Conservation (phyloP, 2,329 filamentous ascomycete genomes). For the Neodidymelliopsis sp. region DNA sequence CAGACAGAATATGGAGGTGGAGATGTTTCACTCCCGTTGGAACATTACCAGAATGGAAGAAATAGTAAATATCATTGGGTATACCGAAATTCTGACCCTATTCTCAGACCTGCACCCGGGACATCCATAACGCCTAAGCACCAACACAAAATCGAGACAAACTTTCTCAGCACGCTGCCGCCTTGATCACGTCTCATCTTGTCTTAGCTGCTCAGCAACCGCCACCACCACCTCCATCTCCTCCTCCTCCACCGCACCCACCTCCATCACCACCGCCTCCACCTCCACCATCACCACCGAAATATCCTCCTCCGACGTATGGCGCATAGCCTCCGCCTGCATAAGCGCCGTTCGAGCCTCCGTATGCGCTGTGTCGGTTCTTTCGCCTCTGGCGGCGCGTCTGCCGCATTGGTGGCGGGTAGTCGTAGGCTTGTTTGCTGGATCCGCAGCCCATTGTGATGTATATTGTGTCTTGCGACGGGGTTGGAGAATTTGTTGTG, state of each 20-base stretch:
- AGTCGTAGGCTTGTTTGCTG: conserved; percentile 17
- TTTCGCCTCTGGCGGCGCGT: background rate
- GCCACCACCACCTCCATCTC: background rate
- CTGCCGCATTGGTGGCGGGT: conserved; percentile 29
- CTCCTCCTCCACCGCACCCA: conserved; percentile 5
- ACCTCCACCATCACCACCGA: conserved; percentile 13
- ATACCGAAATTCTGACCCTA: no score
- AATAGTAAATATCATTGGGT: no score
- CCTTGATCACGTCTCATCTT: background rate
- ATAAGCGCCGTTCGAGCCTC: background rate
- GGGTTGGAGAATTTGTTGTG: background rate
- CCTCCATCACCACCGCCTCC: conserved; percentile 16
- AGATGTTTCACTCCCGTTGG: no score
- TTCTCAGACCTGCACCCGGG: no score
- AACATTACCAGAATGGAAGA: no score
- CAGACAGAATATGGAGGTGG: no score
- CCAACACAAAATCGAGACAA: background rate
- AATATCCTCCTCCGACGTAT: conserved; percentile 8
- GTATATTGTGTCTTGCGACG: background rate
- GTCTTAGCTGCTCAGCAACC: background rate
- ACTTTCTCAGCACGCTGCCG: background rate
- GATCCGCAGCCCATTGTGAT: conserved; percentile 29
- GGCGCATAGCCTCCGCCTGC: conserved; percentile 2
- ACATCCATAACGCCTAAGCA: no score
- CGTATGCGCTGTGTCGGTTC: background rate